Evolutionary conservation across 2,329 filamentous ascomycete genomes (phyloP), one percentile per base, ranked within the genome.

Genomic region (Endocalyx cinctus): DNA sequence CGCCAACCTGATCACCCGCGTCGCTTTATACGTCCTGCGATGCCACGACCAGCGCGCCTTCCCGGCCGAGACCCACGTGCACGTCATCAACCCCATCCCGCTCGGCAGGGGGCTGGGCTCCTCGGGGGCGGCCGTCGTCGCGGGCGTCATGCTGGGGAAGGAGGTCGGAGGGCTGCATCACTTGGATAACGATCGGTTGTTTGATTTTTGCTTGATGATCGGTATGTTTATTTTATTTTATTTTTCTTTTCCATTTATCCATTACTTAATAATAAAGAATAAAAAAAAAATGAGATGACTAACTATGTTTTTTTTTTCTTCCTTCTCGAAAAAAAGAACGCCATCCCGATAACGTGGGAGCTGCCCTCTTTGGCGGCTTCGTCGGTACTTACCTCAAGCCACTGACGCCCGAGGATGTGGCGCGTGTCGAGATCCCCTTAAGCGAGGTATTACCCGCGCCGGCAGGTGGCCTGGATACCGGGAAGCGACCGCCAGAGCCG

Each of bases 161-260:
- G 83, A 94, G 59, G 84, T 92, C 29, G 90, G 89, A 23, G 74
- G 82, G 19, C 72, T 98, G 41, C 71, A 82, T 27, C 68, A 74
- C 25, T 67, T 98, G 43, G 79, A 77, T 38, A 82, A 86, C 52
- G 84, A 87, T 45, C 75, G 92, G 25, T 76, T 98, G 57, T 82
- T 98, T 51, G 92, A 98, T 64, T 98, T 88, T 60, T 95, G 87
- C 57, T 70, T 98, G 47, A 98, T 98, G 92, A 94, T 96, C 62
- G 86, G 82, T 84, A 60, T 10, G 31, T 14, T 15, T 7, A 26
- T 5, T 6, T 15, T 10, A 14, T 30, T 13, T n/a, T 11, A 8
- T 19, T 13, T 22, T 20, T 7, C 14, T 6, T 25, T 20, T 25
- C 29, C 14, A 25, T 22, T 17, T 10, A 17, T 11, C n/a, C n/a